Percentiles rank a stretch among this genome's conserved stretches.
phyloP scores from a whole-genome alignment of 805 yeast genomes.

The Ogataea sp. region DNA sequence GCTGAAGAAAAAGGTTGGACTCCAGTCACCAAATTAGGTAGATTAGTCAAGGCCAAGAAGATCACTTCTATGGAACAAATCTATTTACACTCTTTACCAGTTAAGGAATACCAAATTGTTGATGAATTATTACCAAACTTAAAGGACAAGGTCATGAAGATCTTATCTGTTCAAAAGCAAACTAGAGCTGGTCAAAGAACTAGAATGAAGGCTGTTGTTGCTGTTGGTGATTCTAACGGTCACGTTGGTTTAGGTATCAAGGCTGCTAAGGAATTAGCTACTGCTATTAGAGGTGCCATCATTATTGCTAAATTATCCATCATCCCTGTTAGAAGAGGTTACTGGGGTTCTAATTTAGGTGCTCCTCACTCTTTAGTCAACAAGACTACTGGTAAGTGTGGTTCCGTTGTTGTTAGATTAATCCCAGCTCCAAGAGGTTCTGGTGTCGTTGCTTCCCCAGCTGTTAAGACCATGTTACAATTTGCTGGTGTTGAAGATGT shows the following conservation, averaged over 20 bases:
- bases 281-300: slow-evolving; percentile 99
- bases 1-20: slow-evolving; percentile 98
- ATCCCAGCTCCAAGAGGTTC: slow-evolving; percentile 99
- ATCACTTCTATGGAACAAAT: slow-evolving; percentile 94
- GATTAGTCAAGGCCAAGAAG: slow-evolving; percentile 99
- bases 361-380: slow-evolving; percentile 97
- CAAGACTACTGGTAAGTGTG: slow-evolving; percentile 99
- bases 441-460: slow-evolving; percentile 99
- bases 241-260: slow-evolving; percentile 99
- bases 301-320: slow-evolving; percentile 97
- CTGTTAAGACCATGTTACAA: slow-evolving; percentile 97
- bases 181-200: slow-evolving; percentile 99
- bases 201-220: slow-evolving; percentile 99
- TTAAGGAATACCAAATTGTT: slow-evolving; percentile 98
- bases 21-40: slow-evolving; percentile 99
- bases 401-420: slow-evolving; percentile 97
- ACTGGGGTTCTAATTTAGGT: slow-evolving; percentile 99
- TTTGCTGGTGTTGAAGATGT: slow-evolving; percentile 99
- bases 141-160: slow-evolving; percentile 99
- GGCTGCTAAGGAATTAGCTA: slow-evolving; percentile 99
- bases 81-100: slow-evolving; percentile 98
- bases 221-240: slow-evolving; percentile 99
- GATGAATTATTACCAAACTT: slow-evolving; percentile 93
- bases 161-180: slow-evolving; percentile 99
- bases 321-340: slow-evolving; percentile 99